These are phyloP conservation scores for Carnegiea gigantea DNA, from an alignment of 179 eudicot species.

Conservation along the genomic window DNA sequence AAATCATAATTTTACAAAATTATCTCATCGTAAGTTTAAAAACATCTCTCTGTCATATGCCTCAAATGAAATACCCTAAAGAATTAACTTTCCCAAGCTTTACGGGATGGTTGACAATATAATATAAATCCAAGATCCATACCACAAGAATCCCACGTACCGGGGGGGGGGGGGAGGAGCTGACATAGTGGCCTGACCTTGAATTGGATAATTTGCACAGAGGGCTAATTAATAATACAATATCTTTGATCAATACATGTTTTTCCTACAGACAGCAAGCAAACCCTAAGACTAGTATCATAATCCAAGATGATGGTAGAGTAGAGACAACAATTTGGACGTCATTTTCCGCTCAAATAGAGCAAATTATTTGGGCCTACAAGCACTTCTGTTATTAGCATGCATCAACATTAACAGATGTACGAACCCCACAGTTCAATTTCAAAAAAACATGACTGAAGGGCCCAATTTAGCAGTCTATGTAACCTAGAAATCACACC, in stretches of 20 bases:
- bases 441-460: too few relatives aligned
- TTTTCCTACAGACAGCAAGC: not conserved
- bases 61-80: not conserved
- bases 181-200: too few relatives aligned
- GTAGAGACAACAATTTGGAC: not conserved
- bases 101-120: too few relatives aligned
- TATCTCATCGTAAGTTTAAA: not conserved
- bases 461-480: not conserved
- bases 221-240: too few relatives aligned
- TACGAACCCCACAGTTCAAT: not conserved
- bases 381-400: not conserved
- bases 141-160: too few relatives aligned
- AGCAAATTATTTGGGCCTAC: not conserved
- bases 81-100: not conserved
- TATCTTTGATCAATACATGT: not conserved
- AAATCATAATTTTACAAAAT: not conserved
- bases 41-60: not conserved
- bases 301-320: not conserved
- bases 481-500: not conserved
- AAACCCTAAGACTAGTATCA: not conserved
- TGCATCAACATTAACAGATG: slow-evolving; percentile 8
- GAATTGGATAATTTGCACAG: too few relatives aligned
- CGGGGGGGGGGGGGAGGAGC: too few relatives aligned
- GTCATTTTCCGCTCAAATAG: too few relatives aligned
- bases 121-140: too few relatives aligned